phyloP scores from a whole-genome alignment of 371 early-diverging fungal species.

The Mucor mucedo region DNA sequence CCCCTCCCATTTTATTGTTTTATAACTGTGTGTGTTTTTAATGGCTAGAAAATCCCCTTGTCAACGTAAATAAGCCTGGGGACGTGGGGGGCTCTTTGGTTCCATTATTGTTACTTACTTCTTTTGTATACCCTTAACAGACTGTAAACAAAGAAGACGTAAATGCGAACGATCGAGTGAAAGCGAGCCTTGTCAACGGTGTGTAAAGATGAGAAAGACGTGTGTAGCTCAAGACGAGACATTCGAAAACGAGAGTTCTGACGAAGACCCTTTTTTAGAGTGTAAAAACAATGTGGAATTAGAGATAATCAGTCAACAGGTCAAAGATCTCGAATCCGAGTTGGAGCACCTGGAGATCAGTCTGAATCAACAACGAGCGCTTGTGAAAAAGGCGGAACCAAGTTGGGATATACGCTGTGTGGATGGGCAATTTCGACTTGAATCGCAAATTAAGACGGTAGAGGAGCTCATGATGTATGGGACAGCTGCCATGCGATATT shows the following conservation, averaged over 20 bases:
- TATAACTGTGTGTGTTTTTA: not conserved
- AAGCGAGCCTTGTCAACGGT: slow-evolving; percentile 25
- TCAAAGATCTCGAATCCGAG: slow-evolving; percentile 11
- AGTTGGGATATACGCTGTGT: slow-evolving; percentile 11
- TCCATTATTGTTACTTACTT: too few species aligned
- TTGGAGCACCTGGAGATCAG: slow-evolving; percentile 15
- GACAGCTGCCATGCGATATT: slow-evolving; percentile 15
- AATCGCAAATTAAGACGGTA: slow-evolving; percentile 11
- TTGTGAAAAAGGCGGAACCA: slow-evolving; percentile 14
- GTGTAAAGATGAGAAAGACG: slow-evolving; percentile 19
- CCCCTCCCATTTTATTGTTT: not conserved
- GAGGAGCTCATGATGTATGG: slow-evolving; percentile 22
- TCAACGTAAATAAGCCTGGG: slow-evolving; percentile 15
- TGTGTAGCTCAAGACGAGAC: slow-evolving; percentile 15
- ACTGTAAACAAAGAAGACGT: slow-evolving; percentile 28
- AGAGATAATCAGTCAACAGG: slow-evolving; percentile 13
- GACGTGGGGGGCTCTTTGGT: not conserved
- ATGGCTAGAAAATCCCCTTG: slow-evolving; percentile 30
- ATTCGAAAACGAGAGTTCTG: slow-evolving; percentile 1
- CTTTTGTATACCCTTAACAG: not conserved
- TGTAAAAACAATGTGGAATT: not conserved
- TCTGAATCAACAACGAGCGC: slow-evolving; percentile 13
- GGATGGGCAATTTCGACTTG: slow-evolving; percentile 9
- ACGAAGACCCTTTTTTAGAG: slow-evolving; percentile 11
- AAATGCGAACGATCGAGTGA: slow-evolving; percentile 24